These are phyloP conservation scores for Rhodotorula graminis DNA, from an alignment of 768 basidiomycete species.

Conservation along the genomic window DNA sequence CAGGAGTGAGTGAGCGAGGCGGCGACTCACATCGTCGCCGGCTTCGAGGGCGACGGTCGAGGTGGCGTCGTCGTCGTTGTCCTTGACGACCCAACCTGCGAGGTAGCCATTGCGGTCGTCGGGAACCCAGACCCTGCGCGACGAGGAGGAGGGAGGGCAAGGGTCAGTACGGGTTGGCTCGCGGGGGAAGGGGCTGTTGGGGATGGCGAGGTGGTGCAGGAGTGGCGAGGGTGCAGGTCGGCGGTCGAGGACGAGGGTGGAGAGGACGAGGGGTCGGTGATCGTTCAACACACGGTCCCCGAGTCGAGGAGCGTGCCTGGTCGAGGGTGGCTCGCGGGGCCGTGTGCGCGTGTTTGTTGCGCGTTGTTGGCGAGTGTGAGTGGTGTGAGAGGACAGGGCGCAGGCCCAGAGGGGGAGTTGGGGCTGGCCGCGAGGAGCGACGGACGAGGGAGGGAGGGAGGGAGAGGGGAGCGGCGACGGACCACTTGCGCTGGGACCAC, in stretches of 20 bases:
- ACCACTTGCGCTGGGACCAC: conserved; percentile 23
- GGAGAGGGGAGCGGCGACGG: background rate
- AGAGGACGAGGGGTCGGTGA: no score
- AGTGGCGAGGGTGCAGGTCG: no score
- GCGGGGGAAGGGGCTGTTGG: no score
- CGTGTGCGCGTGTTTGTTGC: no score
- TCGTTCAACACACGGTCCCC: background rate
- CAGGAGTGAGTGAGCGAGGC: no score
- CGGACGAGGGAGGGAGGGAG: background rate
- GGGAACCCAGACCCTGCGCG: conserved; percentile 81
- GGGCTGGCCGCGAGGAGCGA: no score
- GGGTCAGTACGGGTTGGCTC: background rate
- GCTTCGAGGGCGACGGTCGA: conserved; percentile 69
- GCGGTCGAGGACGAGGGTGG: no score
- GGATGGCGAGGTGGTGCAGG: no score
- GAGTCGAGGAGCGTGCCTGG: no score
- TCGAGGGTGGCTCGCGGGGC: background rate
- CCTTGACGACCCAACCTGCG: conserved; percentile 85
- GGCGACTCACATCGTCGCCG: conserved; percentile 26
- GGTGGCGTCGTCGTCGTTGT: conserved; percentile 62
- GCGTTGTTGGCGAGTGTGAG: background rate
- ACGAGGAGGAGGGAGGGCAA: background rate
- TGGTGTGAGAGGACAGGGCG: background rate
- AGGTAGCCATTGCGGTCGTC: conserved; percentile 89
- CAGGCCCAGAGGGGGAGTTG: background rate